These are phyloP conservation scores for Beauveria caledonica DNA, from an alignment of 2,329 filamentous ascomycete species.

Conservation along the genomic window DNA sequence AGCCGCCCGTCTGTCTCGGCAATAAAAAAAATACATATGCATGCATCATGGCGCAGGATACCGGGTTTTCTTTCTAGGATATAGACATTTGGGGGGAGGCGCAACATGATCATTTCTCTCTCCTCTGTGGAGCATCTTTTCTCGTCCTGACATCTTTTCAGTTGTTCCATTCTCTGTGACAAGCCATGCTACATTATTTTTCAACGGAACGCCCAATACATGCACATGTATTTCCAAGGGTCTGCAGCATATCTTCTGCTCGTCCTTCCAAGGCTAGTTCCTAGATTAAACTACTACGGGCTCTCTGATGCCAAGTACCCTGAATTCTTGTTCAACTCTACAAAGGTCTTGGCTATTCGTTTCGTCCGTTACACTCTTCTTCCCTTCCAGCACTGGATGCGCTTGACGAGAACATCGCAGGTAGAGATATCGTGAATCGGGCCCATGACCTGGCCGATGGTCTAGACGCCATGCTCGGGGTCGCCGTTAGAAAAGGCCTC, in stretches of 20 bases:
- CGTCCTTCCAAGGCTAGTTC: slow-evolving; percentile 42
- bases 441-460: slow-evolving; percentile 89
- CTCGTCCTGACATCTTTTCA: background rate
- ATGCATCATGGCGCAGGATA: slow-evolving; percentile 8
- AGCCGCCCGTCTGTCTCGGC: slow-evolving; percentile 54
- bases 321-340: slow-evolving; percentile 17
- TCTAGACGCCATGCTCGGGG: slow-evolving; percentile 90
- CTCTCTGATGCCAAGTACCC: slow-evolving; percentile 50
- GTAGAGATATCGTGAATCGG: slow-evolving; percentile 77
- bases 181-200: background rate
- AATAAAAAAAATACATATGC: slow-evolving; percentile 25
- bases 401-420: slow-evolving; percentile 57
- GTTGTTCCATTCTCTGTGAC: background rate
- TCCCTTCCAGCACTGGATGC: slow-evolving; percentile 41
- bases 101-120: background rate
- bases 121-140: background rate
- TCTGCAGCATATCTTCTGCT: slow-evolving; percentile 47
- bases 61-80: slow-evolving; percentile 6
- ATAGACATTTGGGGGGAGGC: background rate
- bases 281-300: slow-evolving; percentile 46
- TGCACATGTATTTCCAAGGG: slow-evolving; percentile 26
- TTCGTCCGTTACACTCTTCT: slow-evolving; percentile 50
- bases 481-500: slow-evolving; percentile 92
- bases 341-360: slow-evolving; percentile 51
- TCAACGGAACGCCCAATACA: background rate